Evolutionary conservation across 2,329 filamentous ascomycete genomes (phyloP).

Genomic region (Diplodia seriata): DNA sequence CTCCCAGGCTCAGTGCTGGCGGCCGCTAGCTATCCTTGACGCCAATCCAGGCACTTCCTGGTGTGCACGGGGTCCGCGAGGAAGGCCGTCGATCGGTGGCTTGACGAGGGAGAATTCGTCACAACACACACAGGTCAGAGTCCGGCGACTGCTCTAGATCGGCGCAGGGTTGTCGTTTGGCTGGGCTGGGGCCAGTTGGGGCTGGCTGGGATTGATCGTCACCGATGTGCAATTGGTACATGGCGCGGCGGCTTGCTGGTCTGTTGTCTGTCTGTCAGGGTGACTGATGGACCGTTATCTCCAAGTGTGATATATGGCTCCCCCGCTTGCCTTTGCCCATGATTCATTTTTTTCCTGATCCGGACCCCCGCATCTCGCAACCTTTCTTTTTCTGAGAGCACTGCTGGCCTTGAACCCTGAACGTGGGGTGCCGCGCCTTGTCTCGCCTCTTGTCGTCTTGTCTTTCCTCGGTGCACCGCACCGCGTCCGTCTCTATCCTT

Average conservation of each 20-base stretch:
- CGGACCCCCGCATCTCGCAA: too few species aligned
- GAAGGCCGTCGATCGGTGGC: not conserved
- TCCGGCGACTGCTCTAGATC: not conserved
- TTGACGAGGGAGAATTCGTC: not conserved
- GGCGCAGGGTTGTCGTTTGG: not conserved
- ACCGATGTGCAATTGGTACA: not conserved
- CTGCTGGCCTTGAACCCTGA: not conserved
- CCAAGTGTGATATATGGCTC: not conserved
- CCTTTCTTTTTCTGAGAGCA: too few species aligned
- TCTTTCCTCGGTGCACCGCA: not conserved
- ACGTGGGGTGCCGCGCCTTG: not conserved
- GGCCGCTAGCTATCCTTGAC: not conserved
- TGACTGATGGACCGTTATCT: not conserved
- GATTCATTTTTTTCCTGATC: not conserved
- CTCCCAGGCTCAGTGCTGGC: not conserved
- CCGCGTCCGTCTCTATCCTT: not conserved
- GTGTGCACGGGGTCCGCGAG: not conserved
- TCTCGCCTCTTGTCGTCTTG: not conserved
- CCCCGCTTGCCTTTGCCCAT: not conserved
- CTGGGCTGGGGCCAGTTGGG: not conserved
- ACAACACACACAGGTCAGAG: not conserved
- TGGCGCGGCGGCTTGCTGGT: not conserved
- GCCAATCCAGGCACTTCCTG: not conserved
- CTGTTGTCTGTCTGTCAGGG: not conserved
- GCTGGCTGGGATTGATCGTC: not conserved